Percentiles rank a stretch among this genome's conserved stretches.
These are phyloP conservation scores for Ogataea paraovalis DNA, from an alignment of 805 yeast genomes.

Conservation along the genomic window DNA sequence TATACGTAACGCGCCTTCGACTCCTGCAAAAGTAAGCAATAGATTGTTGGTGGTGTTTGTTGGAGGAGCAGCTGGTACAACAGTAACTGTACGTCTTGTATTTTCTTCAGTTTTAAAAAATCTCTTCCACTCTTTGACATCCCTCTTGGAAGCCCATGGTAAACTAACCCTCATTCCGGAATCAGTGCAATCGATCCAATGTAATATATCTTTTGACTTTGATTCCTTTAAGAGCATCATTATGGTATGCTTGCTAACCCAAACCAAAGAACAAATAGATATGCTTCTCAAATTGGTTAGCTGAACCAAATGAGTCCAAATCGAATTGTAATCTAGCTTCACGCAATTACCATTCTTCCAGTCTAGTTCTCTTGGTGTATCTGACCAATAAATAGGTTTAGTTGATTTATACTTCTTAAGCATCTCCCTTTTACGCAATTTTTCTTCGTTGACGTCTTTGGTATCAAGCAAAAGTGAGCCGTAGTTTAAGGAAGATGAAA, in stretches of 20 bases:
- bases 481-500: conserved; percentile 9
- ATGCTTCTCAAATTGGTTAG: conserved; percentile 17
- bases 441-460: conserved; percentile 9
- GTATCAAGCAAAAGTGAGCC: conserved; percentile 32
- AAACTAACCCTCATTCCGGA: conserved; percentile 47
- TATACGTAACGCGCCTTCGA: conserved; percentile 12
- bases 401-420: conserved; percentile 10
- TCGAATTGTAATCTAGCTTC: conserved; percentile 46
- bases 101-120: conserved; percentile 12
- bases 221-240: conserved; percentile 16
- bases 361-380: conserved; percentile 33
- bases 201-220: conserved; percentile 12
- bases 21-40: conserved; percentile 1
- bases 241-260: conserved; percentile 31
- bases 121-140: conserved; percentile 23
- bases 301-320: conserved; percentile 25
- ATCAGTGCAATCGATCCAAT: conserved; percentile 38
- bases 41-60: conserved; percentile 1
- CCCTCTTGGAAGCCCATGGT: conserved; percentile 39
- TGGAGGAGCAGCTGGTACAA: not conserved
- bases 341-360: conserved; percentile 25
- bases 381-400: conserved; percentile 26
- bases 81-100: not conserved
- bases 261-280: conserved; percentile 31
- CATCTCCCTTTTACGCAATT: conserved; percentile 16